A percentile compares a stretch with the other conserved stretches of the same genome.
These are phyloP conservation scores for Fusarium stilboides DNA, from an alignment of 2,329 filamentous ascomycete genomes.

Conservation along the genomic window DNA sequence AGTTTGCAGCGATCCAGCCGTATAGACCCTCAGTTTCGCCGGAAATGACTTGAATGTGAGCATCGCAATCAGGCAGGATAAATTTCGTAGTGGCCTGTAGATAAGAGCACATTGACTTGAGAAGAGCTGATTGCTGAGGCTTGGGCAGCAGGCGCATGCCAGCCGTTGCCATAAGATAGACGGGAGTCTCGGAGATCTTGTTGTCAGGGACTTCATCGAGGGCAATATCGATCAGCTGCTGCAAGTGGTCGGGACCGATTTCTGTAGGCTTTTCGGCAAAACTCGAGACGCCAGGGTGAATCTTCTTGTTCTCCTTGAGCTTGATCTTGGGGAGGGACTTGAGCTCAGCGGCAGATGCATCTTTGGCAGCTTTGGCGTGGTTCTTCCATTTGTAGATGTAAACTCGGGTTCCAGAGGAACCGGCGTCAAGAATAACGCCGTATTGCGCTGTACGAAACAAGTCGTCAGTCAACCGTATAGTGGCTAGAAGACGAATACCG, in stretches of 20 bases:
- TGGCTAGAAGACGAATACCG: constrained; percentile 35
- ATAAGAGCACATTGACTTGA: constrained; percentile 87
- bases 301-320: constrained; percentile 93
- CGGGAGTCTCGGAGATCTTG: constrained; percentile 85
- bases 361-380: constrained; percentile 74
- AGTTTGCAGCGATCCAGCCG: constrained; percentile 98
- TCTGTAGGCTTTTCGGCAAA: constrained; percentile 83
- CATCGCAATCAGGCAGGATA: constrained; percentile 87
- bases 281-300: constrained; percentile 91
- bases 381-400: constrained; percentile 97
- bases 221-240: constrained; percentile 85
- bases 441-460: constrained; percentile 71
- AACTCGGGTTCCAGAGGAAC: constrained; percentile 95
- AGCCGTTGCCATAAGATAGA: constrained; percentile 96
- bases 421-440: constrained; percentile 96
- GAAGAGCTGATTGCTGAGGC: constrained; percentile 78
- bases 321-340: constrained; percentile 83
- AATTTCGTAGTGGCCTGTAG: constrained; percentile 84
- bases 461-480: constrained; percentile 34
- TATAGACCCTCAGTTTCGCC: constrained; percentile 97
- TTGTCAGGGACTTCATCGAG: constrained; percentile 81
- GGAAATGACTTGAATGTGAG: constrained; percentile 94
- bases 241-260: constrained; percentile 86
- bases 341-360: constrained; percentile 60
- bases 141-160: constrained; percentile 91